Base-by-base conservation (phyloP, 257 asterid genomes). In the Solanum pennellii region DNA sequence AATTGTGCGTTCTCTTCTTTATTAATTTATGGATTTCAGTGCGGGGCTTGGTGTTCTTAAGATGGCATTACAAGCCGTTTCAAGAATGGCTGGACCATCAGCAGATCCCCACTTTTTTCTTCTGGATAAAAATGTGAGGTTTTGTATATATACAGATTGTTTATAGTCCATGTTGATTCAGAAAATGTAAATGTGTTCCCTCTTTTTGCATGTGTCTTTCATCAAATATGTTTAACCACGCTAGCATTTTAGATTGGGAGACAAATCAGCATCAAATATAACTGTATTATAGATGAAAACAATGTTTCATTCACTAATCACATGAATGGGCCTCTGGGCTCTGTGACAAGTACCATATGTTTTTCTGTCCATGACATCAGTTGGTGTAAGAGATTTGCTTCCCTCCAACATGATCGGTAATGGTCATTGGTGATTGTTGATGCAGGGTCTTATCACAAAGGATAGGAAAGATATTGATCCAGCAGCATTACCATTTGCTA, bases 11-110 rank as follows among this genome's bases (percentile, higher is more conserved):
- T 45, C 85, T 82, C 69, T 49, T 39, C 73, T 84, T 86, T 47
- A 83, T 33, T 83, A 52, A 37, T 82, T 77, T 91, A 73, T 90
- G 86, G 83, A 87, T 91, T 92, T 84, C 98, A 97, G 99, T 94
- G 99, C 99, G 20, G 99, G 99, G 89, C 99, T 97, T 92, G 99
- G 99, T 87, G 99, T 97, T 88, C 98, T 97, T 86, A 97, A 97
- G 94, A 97, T 95, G 98, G 99, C 99, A 88, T 83, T 96, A 79
- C 98, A 97, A 89, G 98, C 98, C 82, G 99, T 92, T 91, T 92
- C 95, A 86, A 97, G 98, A 91, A 97, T 97, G 96, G 91, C 94
- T 75, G 98, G 98, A 90, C 89, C 95, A 65, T 86, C 73, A 13
- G 98, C 97, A 52, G 92, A 96, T 86, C 97, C 99, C 85, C 98